Percentiles rank a stretch among this genome's conserved stretches.
phyloP scores from a whole-genome alignment of 2,329 filamentous ascomycete species.

The Cladophialophora carrionii region DNA sequence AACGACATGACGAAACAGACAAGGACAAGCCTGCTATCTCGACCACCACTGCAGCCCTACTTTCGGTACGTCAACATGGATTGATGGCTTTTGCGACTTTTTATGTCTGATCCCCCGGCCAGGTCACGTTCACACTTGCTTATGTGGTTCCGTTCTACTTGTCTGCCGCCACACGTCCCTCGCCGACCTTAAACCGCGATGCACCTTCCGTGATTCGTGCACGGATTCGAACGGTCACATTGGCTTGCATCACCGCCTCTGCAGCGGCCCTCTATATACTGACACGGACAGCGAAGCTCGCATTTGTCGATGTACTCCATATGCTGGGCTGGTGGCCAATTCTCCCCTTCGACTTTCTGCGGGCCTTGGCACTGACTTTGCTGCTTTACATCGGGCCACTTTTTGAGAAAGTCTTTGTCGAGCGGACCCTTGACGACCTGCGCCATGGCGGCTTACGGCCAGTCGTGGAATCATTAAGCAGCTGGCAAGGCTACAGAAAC shows the following conservation, averaged over 20 bases:
- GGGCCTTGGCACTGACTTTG: constrained; percentile 70
- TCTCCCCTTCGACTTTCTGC: constrained; percentile 65
- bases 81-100: not conserved
- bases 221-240: constrained; percentile 76
- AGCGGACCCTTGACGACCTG: constrained; percentile 62
- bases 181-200: constrained; percentile 77
- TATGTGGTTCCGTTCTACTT: constrained; percentile 93
- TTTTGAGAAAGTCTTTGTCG: constrained; percentile 75
- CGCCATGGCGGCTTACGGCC: constrained; percentile 54
- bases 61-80: constrained; percentile 44
- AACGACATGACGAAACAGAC: constrained; percentile 39
- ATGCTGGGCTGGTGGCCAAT: constrained; percentile 81
- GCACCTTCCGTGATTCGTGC: constrained; percentile 86
- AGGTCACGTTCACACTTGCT: constrained; percentile 77
- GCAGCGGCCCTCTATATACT: constrained; percentile 69
- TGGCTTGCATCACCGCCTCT: constrained; percentile 72
- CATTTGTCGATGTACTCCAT: constrained; percentile 62
- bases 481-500: constrained; percentile 85
- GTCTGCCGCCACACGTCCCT: constrained; percentile 76
- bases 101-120: constrained; percentile 17
- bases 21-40: constrained; percentile 45
- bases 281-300: constrained; percentile 56
- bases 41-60: constrained; percentile 43
- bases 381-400: constrained; percentile 83
- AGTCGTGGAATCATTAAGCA: constrained; percentile 64